Evolutionary conservation across 2,329 filamentous ascomycete species (phyloP).

Genomic region (Exophiala sp.): DNA sequence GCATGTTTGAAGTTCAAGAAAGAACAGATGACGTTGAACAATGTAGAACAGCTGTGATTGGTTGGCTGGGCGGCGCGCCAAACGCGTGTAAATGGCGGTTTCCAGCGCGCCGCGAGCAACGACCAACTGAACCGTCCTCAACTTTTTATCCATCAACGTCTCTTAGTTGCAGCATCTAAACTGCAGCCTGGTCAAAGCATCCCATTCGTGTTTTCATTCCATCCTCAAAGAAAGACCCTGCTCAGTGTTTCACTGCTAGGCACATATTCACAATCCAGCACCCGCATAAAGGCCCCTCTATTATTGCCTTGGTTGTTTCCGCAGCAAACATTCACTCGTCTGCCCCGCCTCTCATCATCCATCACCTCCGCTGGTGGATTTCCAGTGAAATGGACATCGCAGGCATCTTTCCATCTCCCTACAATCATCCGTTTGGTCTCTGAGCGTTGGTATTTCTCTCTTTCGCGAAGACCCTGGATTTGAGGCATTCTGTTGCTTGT

Average conservation of each 20-base stretch:
- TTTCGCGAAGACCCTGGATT: neutral
- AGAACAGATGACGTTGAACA: neutral
- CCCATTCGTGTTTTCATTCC: neutral
- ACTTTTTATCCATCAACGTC: constrained; percentile 1
- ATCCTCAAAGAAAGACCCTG: neutral
- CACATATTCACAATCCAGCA: neutral
- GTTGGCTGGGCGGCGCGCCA: neutral
- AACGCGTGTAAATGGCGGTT: constrained; percentile 5
- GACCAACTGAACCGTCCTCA: neutral
- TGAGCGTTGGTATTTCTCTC: constrained; percentile 3
- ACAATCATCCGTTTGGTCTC: constrained; percentile 3
- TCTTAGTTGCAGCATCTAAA: too few relatives aligned
- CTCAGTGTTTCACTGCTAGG: neutral
- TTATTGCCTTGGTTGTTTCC: neutral
- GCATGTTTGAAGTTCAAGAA: neutral
- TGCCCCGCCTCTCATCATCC: constrained; percentile 13
- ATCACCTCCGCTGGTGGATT: neutral
- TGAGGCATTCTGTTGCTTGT: constrained; percentile 1
- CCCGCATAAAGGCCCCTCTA: neutral
- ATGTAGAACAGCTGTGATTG: neutral
- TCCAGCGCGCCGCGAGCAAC: neutral
- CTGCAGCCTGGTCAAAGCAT: constrained; percentile 9
- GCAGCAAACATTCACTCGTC: constrained; percentile 6
- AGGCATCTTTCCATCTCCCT: constrained; percentile 9
- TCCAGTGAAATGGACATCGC: constrained; percentile 13